Base-by-base conservation (phyloP, 176 grass and related monocot species). In the Oryza glaberrima region DNA sequence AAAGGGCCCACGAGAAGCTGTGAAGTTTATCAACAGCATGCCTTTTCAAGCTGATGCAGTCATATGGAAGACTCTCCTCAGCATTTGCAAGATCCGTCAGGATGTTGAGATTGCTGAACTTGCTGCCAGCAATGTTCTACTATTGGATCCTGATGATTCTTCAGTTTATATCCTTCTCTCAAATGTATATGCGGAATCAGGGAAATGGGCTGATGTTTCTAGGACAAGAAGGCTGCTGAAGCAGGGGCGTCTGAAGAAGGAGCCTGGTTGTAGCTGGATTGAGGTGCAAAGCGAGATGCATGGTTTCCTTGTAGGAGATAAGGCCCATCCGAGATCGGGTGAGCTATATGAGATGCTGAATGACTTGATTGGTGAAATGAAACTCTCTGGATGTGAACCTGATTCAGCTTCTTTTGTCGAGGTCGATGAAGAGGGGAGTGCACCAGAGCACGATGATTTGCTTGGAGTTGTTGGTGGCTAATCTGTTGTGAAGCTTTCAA, bases 211-310 rank as follows among this genome's bases (percentile, higher is more conserved):
- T 35, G 90, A 93, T 67, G 92, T 94, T 77, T 89, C 95, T 13
- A 94, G 85, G 52, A 92, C 88, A 77, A 89, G 88, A 90, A 90
- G 82, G 86, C 51, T 93, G 73, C 84, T 94, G 88, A 93, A 69
- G 81, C 81, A 94, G 44, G 88, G 80, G 70, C 77, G 68, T 52
- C 81, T 94, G 76, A 94, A 93, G 69, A 94, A 94, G 82, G 95
- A 94, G 82, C 90, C 90, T 54, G 95, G 95, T 34, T 94, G 92
- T 88, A 97, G 92, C 85, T 97, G 95, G 95, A 93, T 94, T 78
- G 92, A 94, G 69, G 90, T 91, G 81, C 85, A 82, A 79, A 89
- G 67, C 9, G 88, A 92, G 86, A 91, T 88, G 90, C 92, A 94
- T 52, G 79, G 84, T 85, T 98, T 94, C 79, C 84, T 98, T 86